Base-by-base conservation (phyloP, 1,139 yeast species). In the Tardiomyces depauwii region DNA sequence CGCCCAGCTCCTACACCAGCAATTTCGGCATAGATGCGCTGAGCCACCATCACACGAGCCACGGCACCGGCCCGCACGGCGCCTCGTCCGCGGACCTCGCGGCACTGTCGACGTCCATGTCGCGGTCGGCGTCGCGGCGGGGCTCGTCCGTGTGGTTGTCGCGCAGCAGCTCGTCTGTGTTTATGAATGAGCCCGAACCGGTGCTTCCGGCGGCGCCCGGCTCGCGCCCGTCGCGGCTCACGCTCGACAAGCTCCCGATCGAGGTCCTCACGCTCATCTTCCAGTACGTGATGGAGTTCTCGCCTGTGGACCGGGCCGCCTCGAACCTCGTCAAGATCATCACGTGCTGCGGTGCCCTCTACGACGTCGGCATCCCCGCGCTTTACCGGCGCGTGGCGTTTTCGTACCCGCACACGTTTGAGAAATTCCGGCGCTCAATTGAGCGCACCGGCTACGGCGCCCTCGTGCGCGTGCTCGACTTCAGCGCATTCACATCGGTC, bases 401-500 rank as follows among this genome's bases (percentile, higher is more conserved):
- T 63, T 81, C 86, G 52, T 76, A 94, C 42, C 94, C 95, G 2
- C 85, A 81, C 53, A 75, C 91, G 16, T 87, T 87, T 59, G 87
- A 82, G 59, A 77, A 74, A 55, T 82, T 87, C 55, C 69, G 85
- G 43, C 70, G 65, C 44, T 78, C 85, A 47, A 68, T 86, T 42
- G 66, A 68, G 47, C 64, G 66, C 14, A 70, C 74, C 67, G 40
- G 72, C 66, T 50, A 71, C 76, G 88, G 95, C 7, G 72, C 74
- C 49, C 77, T 77, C 55, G 91, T 85, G 23, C 79, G 81, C 55
- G 80, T 82, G 49, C 74, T 88, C 57, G 96, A 88, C 65, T 88
- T 88, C 59, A 85, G 84, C 58, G 91, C 86, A 52, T 83, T 88
- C 61, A 87, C 96, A 0, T 82, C 93, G 1, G 82, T 89, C 45